A percentile compares a stretch with the other conserved stretches of the same genome.
Evolutionary conservation across 2,329 filamentous ascomycete genomes (phyloP).

Genomic region (Harringtonia aguacate): DNA sequence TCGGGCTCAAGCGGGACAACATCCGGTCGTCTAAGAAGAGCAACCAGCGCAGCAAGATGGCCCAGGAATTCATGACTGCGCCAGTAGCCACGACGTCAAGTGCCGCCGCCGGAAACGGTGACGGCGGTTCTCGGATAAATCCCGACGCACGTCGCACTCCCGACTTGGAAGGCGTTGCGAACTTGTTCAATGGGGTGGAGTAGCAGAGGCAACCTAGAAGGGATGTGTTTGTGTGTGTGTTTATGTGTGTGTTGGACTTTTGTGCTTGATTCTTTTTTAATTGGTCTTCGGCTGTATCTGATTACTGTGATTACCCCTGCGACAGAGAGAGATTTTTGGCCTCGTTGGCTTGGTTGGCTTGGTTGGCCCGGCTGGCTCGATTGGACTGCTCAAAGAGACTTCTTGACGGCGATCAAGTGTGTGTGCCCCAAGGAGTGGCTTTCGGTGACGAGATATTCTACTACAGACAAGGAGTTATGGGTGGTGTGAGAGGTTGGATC

Average conservation of each 20-base stretch:
- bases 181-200: slow-evolving; percentile 27
- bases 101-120: slow-evolving; percentile 12
- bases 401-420: too few species aligned
- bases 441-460: too few species aligned
- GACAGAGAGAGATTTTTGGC: too few species aligned
- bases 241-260: neutral
- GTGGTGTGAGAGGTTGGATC: too few species aligned
- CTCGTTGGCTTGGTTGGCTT: too few species aligned
- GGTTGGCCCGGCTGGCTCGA: too few species aligned
- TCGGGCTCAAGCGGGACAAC: slow-evolving; percentile 21
- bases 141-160: slow-evolving; percentile 27
- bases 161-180: slow-evolving; percentile 45
- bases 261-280: too few species aligned
- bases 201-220: neutral
- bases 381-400: too few species aligned
- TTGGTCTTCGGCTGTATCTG: too few species aligned
- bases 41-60: slow-evolving; percentile 43
- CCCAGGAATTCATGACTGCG: slow-evolving; percentile 55
- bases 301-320: too few species aligned
- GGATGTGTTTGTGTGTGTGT: neutral
- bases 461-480: too few species aligned
- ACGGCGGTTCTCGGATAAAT: slow-evolving; percentile 4
- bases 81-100: slow-evolving; percentile 18
- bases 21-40: slow-evolving; percentile 26
- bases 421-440: too few species aligned